Percentiles rank a stretch among this genome's conserved stretches.
These are phyloP conservation scores for Kurtzmaniella natalensis DNA, from an alignment of 1,139 yeast species.

Conservation along the genomic window DNA sequence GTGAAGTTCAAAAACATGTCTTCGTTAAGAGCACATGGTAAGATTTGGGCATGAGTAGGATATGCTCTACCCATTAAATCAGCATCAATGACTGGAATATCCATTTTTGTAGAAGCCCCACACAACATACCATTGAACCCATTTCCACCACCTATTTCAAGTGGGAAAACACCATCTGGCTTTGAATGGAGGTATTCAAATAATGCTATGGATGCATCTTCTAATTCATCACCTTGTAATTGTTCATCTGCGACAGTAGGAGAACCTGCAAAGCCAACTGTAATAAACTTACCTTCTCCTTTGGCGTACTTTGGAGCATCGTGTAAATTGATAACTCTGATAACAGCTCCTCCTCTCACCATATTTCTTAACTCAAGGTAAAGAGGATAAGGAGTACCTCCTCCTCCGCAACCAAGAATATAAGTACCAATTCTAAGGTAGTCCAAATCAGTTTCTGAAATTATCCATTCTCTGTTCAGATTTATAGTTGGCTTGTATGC, in stretches of 20 bases:
- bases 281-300: conserved; percentile 26
- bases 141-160: conserved; percentile 45
- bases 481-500: conserved; percentile 30
- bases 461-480: conserved; percentile 32
- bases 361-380: conserved; percentile 30
- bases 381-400: conserved; percentile 43
- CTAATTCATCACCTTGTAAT: conserved; percentile 31
- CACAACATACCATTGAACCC: conserved; percentile 32
- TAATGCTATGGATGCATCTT: conserved; percentile 26
- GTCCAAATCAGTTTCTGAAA: conserved; percentile 36
- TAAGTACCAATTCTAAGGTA: conserved; percentile 39
- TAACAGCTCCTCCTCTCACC: conserved; percentile 25
- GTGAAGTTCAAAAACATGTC: conserved; percentile 24
- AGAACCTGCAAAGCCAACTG: conserved; percentile 43
- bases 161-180: conserved; percentile 27
- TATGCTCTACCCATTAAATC: conserved; percentile 48
- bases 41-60: conserved; percentile 38
- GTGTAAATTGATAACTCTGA: conserved; percentile 29
- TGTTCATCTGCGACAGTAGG: conserved; percentile 44
- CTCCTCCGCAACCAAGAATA: conserved; percentile 48
- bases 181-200: conserved; percentile 17
- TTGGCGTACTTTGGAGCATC: conserved; percentile 17
- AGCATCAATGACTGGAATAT: conserved; percentile 33
- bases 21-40: conserved; percentile 21
- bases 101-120: conserved; percentile 19